Evolutionary conservation across 2,329 filamentous ascomycete species (phyloP).

Genomic region (Simplicillium sp.): DNA sequence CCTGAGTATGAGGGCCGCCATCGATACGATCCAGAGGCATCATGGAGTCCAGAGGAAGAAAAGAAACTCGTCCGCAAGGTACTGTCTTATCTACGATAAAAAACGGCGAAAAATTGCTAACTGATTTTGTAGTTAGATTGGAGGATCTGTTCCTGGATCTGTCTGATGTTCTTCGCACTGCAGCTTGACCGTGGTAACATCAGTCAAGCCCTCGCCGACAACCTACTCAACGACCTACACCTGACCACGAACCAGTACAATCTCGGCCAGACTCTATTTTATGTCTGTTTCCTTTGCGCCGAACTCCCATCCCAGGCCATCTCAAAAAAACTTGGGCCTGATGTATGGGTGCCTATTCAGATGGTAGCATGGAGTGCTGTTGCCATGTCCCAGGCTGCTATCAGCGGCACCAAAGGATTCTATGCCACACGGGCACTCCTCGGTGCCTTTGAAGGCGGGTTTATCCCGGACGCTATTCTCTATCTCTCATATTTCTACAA

Average conservation of each 20-base stretch:
- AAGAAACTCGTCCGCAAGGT: constrained; percentile 11
- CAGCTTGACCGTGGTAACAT: constrained; percentile 36
- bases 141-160: constrained; percentile 29
- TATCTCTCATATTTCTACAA: constrained; percentile 37
- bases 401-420: constrained; percentile 6
- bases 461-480: constrained; percentile 28
- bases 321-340: constrained; percentile 35
- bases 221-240: constrained; percentile 27
- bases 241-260: constrained; percentile 36
- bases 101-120: neutral
- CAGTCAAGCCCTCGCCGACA: constrained; percentile 30
- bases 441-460: constrained; percentile 26
- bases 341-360: constrained; percentile 45
- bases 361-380: constrained; percentile 45
- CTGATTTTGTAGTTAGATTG: constrained; percentile 15
- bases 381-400: constrained; percentile 18
- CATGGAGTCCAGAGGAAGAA: constrained; percentile 49
- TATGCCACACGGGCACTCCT: constrained; percentile 19
- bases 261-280: constrained; percentile 38
- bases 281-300: constrained; percentile 38
- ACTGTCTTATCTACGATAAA: neutral
- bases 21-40: constrained; percentile 45
- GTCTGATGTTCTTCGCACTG: constrained; percentile 38
- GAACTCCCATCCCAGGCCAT: constrained; percentile 51
- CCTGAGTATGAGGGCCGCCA: constrained; percentile 47